Evolutionary conservation across 2,329 filamentous ascomycete species (phyloP).

Genomic region (Achaetomium macrosporum): DNA sequence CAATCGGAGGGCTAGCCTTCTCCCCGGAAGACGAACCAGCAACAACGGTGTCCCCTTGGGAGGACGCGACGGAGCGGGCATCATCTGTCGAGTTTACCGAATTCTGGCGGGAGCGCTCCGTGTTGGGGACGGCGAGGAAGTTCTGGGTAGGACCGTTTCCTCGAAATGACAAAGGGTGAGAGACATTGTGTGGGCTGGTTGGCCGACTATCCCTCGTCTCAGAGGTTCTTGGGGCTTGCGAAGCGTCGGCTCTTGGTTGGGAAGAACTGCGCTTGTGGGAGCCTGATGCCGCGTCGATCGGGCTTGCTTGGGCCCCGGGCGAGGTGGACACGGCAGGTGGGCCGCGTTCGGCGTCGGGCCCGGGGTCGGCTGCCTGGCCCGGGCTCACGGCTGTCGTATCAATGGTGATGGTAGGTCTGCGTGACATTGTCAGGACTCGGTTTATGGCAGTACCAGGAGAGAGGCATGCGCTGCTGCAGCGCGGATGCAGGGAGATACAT

Average conservation of each 20-base stretch:
- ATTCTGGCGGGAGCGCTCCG: constrained; percentile 56
- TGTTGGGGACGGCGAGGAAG: constrained; percentile 62
- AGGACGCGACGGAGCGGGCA: constrained; percentile 50
- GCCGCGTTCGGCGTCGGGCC: constrained; percentile 30
- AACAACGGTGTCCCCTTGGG: constrained; percentile 59
- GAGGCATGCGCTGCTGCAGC: neutral
- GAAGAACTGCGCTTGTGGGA: constrained; percentile 28
- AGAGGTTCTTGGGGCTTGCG: constrained; percentile 54
- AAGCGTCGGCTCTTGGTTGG: constrained; percentile 38
- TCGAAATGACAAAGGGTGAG: constrained; percentile 47
- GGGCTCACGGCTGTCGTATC: constrained; percentile 41
- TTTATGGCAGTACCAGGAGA: constrained; percentile 2
- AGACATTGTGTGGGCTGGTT: constrained; percentile 68
- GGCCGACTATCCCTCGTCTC: constrained; percentile 62
- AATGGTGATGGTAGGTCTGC: constrained; percentile 50
- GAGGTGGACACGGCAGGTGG: constrained; percentile 27
- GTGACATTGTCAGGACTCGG: constrained; percentile 14
- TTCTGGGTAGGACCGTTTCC: constrained; percentile 43
- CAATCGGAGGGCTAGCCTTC: constrained; percentile 32
- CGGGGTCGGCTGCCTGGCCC: constrained; percentile 27
- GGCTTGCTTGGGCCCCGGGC: constrained; percentile 31
- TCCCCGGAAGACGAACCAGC: constrained; percentile 41
- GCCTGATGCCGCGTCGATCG: constrained; percentile 13
- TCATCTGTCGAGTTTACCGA: constrained; percentile 64
- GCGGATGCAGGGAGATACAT: constrained; percentile 22